Base-by-base conservation (phyloP, 306 rosid genomes). In the Trifolium dubium region DNA sequence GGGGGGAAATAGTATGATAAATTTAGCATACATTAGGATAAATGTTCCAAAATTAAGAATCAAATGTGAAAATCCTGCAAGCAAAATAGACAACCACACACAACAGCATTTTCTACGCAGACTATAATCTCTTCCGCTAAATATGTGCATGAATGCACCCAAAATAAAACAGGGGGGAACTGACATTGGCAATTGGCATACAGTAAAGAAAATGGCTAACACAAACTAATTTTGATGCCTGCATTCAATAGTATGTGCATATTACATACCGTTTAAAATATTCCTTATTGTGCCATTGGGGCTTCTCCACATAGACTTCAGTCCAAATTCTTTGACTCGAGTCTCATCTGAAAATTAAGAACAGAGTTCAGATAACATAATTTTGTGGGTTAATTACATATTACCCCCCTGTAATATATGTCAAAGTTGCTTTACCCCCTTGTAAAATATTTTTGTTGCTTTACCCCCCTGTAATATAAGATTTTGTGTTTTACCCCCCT, bases 291-390 rank as follows among this genome's bases (percentile, higher is more conserved):
- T 92, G 80, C 97, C 99, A 67, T 94, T 92, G 78, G 99, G 99
- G 78, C 99, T 94, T 85, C 97, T 89, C 99, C 99, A 94, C 97
- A 92, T 94, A 71, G 95, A 75, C 86, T 94, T 94, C 69, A 94
- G 79, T 83, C 97, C 95, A 79, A 94, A 94, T 76, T 94, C 97
- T 83, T 89, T 92, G 74, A 94, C 87, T 79, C 99, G 92, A 63
- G 88, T 85, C 85, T 92, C 99, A 82, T 94, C 99, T 94, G 90
- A 71, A 77, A 78, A 60, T 60, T 75, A 30, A 67, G 76, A 49
- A 77, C 34, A 76, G 23, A 53, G 70, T 32, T 69, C 30, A 12
- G 56, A 29, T 31, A 68, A 56, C 8, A 51, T 56, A 44, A 69
- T 17, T 39, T 39, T 5, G 39, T 47, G n/a, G n/a, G n/a, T n/a